phyloP scores from a whole-genome alignment of 768 basidiomycete genomes.

The Austroboletus festivus region DNA sequence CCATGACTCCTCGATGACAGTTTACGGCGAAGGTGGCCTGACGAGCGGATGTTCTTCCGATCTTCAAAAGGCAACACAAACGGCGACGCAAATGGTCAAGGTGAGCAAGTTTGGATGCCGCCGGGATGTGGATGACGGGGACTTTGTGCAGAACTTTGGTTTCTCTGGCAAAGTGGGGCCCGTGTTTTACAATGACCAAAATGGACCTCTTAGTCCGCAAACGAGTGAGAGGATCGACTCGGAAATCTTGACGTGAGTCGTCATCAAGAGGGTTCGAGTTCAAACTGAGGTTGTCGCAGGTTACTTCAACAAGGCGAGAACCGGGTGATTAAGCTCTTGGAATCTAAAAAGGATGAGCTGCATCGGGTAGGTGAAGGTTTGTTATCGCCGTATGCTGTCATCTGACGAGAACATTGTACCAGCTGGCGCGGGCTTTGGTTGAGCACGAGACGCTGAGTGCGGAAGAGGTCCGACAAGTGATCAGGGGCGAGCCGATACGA shows the following conservation, averaged over 20 bases:
- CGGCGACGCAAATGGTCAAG: constrained; percentile 86
- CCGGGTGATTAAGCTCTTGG: constrained; percentile 63
- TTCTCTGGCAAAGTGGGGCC: constrained; percentile 80
- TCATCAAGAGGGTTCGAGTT: background rate
- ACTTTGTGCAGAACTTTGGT: constrained; percentile 58
- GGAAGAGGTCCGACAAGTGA: constrained; percentile 82
- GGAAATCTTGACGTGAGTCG: constrained; percentile 75
- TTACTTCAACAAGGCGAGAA: constrained; percentile 68
- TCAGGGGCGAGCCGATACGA: constrained; percentile 79
- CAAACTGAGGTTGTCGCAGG: constrained; percentile 27
- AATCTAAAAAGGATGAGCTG: constrained; percentile 67
- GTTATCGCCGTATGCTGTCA: background rate
- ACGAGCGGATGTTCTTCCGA: constrained; percentile 93
- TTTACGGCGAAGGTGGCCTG: constrained; percentile 84
- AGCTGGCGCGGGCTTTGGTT: constrained; percentile 90
- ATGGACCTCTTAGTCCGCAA: constrained; percentile 65
- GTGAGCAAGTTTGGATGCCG: constrained; percentile 39
- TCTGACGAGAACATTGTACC: background rate
- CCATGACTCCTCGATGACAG: constrained; percentile 40
- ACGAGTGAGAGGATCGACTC: constrained; percentile 84
- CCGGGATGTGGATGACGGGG: background rate
- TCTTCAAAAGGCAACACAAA: constrained; percentile 72
- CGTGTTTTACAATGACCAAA: constrained; percentile 73
- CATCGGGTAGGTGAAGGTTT: constrained; percentile 52
- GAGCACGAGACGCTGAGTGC: constrained; percentile 91